phyloP scores from a whole-genome alignment of 139 green algal species.

The Micromonas commoda region DNA sequence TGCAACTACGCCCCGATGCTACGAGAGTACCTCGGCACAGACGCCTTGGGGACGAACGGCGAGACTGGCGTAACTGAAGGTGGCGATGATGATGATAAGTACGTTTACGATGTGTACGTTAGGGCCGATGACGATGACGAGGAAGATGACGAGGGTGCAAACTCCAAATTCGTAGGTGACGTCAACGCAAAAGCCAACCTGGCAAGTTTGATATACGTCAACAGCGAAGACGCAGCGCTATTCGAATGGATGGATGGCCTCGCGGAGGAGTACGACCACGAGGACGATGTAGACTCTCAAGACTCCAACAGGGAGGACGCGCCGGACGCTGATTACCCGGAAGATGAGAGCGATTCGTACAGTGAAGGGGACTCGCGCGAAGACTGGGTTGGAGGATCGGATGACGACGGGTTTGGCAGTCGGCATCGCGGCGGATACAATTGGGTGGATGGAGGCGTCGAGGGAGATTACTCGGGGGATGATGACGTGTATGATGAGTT shows the following conservation, averaged over 20 bases:
- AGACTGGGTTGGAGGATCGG: too few species aligned
- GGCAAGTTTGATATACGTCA: too few species aligned
- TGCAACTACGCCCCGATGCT: constrained; percentile 13
- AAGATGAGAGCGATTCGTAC: too few species aligned
- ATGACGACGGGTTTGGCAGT: too few species aligned
- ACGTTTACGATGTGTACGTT: constrained; percentile 19
- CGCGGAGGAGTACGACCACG: neutral
- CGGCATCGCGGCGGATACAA: too few species aligned
- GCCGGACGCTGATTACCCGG: too few species aligned
- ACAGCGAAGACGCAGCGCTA: too few species aligned
- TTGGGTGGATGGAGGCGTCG: constrained; percentile 7
- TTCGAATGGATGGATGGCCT: too few species aligned
- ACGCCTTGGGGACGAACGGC: neutral
- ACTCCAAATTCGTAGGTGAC: neutral
- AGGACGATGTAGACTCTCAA: neutral
- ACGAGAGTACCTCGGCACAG: neutral
- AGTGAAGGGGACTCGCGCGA: too few species aligned
- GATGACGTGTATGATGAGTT: too few species aligned
- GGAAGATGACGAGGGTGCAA: neutral
- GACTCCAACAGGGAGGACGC: too few species aligned
- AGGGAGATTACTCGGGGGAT: constrained; percentile 61
- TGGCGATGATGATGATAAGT: neutral
- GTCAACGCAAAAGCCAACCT: neutral
- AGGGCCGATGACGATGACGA: neutral
- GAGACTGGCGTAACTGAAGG: neutral